A percentile compares a stretch with the other conserved stretches of the same genome.
Evolutionary conservation across 176 grass and related monocot species (phyloP).

Genomic region (Eleusine coracana): DNA sequence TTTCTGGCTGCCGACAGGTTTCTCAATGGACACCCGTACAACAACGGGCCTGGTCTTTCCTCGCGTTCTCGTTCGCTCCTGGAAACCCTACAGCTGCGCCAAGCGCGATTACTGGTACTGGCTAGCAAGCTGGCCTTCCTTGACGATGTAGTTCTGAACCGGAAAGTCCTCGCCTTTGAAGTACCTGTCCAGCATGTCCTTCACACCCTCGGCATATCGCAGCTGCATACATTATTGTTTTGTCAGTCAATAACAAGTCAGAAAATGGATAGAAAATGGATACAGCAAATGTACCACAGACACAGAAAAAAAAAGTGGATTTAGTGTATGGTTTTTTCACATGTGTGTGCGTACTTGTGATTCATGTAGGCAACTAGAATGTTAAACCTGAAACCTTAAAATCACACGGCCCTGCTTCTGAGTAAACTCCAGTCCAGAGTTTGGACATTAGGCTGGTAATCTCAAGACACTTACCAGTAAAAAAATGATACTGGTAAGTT

Average conservation of each 20-base stretch:
- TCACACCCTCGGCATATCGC: slow-evolving; percentile 75
- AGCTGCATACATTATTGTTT: slow-evolving; percentile 50
- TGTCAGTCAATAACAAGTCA: not conserved
- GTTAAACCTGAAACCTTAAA: not conserved
- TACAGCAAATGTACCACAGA: not conserved
- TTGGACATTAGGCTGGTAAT: not conserved
- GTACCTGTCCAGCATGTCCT: slow-evolving; percentile 84
- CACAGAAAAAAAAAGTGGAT: not conserved
- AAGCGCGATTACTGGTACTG: slow-evolving; percentile 55
- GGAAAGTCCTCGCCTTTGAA: slow-evolving; percentile 96
- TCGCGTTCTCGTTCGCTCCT: not conserved
- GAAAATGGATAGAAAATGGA: not conserved
- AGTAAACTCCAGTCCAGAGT: not conserved
- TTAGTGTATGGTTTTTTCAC: not conserved
- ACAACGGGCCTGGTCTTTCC: slow-evolving; percentile 9
- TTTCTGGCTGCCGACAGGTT: not conserved
- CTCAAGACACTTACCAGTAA: not conserved
- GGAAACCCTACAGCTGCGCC: not conserved
- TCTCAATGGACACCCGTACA: slow-evolving; percentile 12
- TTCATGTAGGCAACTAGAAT: not conserved
- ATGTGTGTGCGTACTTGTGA: not conserved
- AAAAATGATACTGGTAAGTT: not conserved
- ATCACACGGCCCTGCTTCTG: not conserved
- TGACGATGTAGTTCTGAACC: slow-evolving; percentile 84
- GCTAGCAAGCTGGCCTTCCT: slow-evolving; percentile 82